Conservation (phyloP, 2,329 filamentous ascomycete species). For the Peltaster fructicola region DNA sequence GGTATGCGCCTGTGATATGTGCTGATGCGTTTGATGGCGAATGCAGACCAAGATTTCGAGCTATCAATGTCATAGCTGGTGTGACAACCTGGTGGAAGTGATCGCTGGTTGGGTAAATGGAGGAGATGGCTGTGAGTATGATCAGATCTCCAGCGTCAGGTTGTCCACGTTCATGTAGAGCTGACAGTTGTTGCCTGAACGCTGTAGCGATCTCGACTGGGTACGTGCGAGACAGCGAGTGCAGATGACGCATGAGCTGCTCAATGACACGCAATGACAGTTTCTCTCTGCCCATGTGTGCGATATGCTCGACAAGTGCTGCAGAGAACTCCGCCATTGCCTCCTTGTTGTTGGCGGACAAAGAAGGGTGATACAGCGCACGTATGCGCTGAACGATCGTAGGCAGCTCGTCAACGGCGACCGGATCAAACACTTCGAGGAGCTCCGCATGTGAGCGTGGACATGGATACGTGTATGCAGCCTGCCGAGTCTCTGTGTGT, state of each 20-base stretch:
- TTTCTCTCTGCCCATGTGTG: slow-evolving; percentile 35
- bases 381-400: slow-evolving; percentile 77
- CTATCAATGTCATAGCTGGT: slow-evolving; percentile 71
- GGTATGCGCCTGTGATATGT: slow-evolving; percentile 55
- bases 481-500: slow-evolving; percentile 25
- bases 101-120: slow-evolving; percentile 85
- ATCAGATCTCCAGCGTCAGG: slow-evolving; percentile 54
- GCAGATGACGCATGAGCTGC: slow-evolving; percentile 69
- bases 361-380: slow-evolving; percentile 77
- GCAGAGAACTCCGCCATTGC: slow-evolving; percentile 55
- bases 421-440: slow-evolving; percentile 41
- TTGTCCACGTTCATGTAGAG: slow-evolving; percentile 36
- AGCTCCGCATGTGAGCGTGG: slow-evolving; percentile 64
- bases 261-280: slow-evolving; percentile 51
- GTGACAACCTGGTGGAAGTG: slow-evolving; percentile 94
- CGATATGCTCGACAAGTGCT: slow-evolving; percentile 49
- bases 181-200: slow-evolving; percentile 55
- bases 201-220: slow-evolving; percentile 58
- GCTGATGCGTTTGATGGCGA: slow-evolving; percentile 48
- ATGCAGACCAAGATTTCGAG: slow-evolving; percentile 61
- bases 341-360: slow-evolving; percentile 69
- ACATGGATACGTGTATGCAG: slow-evolving; percentile 76
- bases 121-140: slow-evolving; percentile 65
- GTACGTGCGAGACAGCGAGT: slow-evolving; percentile 79
- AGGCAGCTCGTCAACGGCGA: slow-evolving; percentile 49